phyloP scores from a whole-genome alignment of 2,329 filamentous ascomycete species.

The Aspergillus tamarii region DNA sequence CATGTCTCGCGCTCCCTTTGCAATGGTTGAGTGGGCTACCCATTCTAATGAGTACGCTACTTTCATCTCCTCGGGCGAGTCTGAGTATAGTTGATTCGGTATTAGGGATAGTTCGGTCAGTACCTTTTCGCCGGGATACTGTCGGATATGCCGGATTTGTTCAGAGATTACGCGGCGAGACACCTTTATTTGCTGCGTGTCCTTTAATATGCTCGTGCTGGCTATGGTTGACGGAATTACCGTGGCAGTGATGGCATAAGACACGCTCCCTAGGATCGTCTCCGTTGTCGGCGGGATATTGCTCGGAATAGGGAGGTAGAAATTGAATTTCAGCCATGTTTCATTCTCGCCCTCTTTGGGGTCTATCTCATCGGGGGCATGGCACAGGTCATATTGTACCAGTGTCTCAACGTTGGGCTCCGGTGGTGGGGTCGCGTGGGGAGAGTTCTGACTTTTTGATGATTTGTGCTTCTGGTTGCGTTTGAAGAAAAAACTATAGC shows the following conservation, averaged over 20 bases:
- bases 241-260: background rate
- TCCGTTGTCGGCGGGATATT: background rate
- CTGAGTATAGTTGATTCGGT: background rate
- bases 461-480: background rate
- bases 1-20: background rate
- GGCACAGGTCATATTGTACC: background rate
- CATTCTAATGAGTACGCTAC: background rate
- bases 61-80: background rate
- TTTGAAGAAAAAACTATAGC: background rate
- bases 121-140: slow-evolving; percentile 1
- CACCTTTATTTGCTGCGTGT: background rate
- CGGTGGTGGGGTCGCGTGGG: too few species aligned
- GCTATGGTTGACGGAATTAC: background rate
- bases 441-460: background rate
- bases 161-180: background rate
- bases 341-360: background rate
- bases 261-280: background rate
- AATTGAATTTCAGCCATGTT: background rate
- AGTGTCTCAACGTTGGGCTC: background rate
- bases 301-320: background rate
- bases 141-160: background rate
- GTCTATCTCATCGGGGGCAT: background rate
- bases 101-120: background rate
- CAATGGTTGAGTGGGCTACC: background rate
- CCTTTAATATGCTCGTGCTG: background rate